Base-by-base conservation (phyloP, 345 rosid species). In the Draba incana region DNA sequence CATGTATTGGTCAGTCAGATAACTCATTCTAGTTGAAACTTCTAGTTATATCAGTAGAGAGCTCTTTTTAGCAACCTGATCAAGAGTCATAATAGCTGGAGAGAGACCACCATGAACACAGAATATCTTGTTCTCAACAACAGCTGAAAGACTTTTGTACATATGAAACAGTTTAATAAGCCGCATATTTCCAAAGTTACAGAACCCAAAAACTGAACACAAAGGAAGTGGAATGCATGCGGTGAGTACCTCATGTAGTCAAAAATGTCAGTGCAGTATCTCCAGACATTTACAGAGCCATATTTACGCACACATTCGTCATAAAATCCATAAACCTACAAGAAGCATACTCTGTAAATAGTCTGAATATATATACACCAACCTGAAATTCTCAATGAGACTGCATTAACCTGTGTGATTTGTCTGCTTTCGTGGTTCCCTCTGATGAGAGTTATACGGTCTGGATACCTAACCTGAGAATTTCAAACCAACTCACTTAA, bases 51-150 rank as follows among this genome's bases (percentile, higher is more conserved):
- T 44, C 27, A 23, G 31, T 41, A 42, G 51, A 54, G 10, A 20
- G 15, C 1, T 37, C 35, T 71, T 33, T 63, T 49, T 51, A 57
- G 64, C 57, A 46, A 92, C 99, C 98, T 95, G 99, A 74, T 95
- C 99, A 80, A 95, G 80, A 16, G 92, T 85, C 64, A 86, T 78
- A 68, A 95, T 92, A 50, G 92, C 81, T 50, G 94, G 97, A 78
- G 99, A 92, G 68, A 95, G 98, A 77, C 99, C 99, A 56, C 99
- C 98, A 70, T 92, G 99, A 75, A 95, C 97, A 64, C 96, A 80
- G 75, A 95, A 95, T 70, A 95, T 75, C 77, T 82, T 84, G 83
- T 92, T 89, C 83, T 92, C 99, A 30, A 95, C 88, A 44, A 89
- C 90, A 61, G 98, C 98, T 57, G 99, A 89, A 60, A 95, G 83